A percentile compares a stretch with the other conserved stretches of the same genome.
Evolutionary conservation across 345 rosid genomes (phyloP).

Genomic region (Eucalyptus decipiens): DNA sequence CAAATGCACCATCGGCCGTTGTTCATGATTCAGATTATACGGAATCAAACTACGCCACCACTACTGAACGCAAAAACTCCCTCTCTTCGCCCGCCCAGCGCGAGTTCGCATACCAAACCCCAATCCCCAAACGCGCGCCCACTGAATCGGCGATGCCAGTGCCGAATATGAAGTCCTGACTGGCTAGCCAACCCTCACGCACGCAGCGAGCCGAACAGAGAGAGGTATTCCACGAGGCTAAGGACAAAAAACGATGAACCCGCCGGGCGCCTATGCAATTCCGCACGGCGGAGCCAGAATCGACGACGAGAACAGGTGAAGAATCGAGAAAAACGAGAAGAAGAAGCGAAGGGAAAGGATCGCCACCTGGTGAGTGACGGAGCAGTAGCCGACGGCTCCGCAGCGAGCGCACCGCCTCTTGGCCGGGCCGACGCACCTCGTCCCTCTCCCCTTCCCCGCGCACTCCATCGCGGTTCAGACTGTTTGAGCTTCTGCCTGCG

Average conservation of each 20-base stretch:
- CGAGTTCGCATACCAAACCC: neutral
- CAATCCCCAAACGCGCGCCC: neutral
- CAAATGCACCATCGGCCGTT: neutral
- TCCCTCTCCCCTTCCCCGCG: conserved; percentile 53
- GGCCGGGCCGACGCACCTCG: conserved; percentile 55
- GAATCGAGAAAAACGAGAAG: neutral
- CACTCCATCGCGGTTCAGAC: conserved; percentile 42
- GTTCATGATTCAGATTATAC: neutral
- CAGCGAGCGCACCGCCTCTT: conserved; percentile 60
- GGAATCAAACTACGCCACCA: neutral
- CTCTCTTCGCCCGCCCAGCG: neutral
- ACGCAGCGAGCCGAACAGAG: neutral
- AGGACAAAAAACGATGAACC: neutral
- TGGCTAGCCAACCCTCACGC: neutral
- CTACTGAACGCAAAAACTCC: neutral
- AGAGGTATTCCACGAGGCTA: neutral
- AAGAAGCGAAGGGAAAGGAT: neutral
- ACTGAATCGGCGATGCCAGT: neutral
- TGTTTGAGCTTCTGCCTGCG: neutral
- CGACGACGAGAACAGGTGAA: neutral
- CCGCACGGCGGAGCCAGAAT: neutral
- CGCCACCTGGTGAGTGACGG: conserved; percentile 69
- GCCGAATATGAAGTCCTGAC: neutral
- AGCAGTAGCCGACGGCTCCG: conserved; percentile 81
- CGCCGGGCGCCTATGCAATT: neutral